Evolutionary conservation across 163 green algal genomes (phyloP).

Genomic region (Chlamydomonas reinhardtii): DNA sequence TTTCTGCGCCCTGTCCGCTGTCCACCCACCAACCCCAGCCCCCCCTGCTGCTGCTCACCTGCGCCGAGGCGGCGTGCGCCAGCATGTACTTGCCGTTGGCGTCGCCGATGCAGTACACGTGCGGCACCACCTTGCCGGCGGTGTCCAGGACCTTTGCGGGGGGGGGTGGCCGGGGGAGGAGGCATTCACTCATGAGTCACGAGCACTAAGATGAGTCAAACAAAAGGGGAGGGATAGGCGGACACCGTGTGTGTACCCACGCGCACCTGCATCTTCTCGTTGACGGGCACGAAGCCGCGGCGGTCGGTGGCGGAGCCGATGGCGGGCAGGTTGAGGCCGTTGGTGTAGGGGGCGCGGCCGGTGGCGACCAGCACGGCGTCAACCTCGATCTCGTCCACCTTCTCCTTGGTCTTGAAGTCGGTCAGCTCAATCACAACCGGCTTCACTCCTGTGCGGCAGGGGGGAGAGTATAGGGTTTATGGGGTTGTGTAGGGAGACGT

Average conservation of each 20-base stretch:
- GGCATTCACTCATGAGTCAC: neutral
- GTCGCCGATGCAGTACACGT: constrained; percentile 99
- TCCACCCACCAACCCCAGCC: neutral
- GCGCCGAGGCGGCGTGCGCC: constrained; percentile 92
- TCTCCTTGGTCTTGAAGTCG: constrained; percentile 98
- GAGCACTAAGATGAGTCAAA: neutral
- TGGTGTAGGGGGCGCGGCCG: constrained; percentile 93
- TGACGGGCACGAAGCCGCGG: constrained; percentile 95
- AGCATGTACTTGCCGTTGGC: constrained; percentile 99
- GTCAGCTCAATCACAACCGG: constrained; percentile 97
- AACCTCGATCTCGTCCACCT: constrained; percentile 93
- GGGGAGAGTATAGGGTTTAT: too few relatives aligned
- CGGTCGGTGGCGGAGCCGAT: constrained; percentile 88
- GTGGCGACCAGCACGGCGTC: constrained; percentile 98
- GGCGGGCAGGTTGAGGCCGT: constrained; percentile 87
- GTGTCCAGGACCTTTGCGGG: constrained; percentile 84
- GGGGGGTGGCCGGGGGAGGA: neutral
- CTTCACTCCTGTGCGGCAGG: constrained; percentile 84
- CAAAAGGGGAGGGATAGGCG: too few relatives aligned
- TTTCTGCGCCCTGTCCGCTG: too few relatives aligned
- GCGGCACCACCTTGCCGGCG: constrained; percentile 82
- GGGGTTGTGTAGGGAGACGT: too few relatives aligned
- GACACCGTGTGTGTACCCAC: too few relatives aligned
- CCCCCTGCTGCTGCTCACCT: too few relatives aligned
- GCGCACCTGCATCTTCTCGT: constrained; percentile 93